These are phyloP conservation scores for Chaetothyriales sp. DNA, from an alignment of 2,329 filamentous ascomycete species.

Conservation along the genomic window DNA sequence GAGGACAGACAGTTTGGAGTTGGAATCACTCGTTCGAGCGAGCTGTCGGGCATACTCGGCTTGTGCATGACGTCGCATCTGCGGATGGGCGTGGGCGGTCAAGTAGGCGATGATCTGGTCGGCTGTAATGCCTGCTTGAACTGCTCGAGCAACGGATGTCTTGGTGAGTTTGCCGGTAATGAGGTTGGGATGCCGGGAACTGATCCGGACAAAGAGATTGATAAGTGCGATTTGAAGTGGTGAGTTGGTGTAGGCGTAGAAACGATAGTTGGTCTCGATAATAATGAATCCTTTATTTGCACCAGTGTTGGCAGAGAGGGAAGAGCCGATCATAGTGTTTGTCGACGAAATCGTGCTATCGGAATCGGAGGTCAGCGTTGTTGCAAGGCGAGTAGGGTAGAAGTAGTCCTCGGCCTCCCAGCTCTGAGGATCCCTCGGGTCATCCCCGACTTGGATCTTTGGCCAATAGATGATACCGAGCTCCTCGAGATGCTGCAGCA, in stretches of 20 bases:
- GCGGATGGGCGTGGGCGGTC: slow-evolving; percentile 80
- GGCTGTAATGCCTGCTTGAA: slow-evolving; percentile 79
- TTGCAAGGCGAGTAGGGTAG: slow-evolving; percentile 88
- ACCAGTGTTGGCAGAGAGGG: slow-evolving; percentile 18
- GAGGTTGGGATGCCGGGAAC: slow-evolving; percentile 86
- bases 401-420: slow-evolving; percentile 37
- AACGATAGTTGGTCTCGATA: slow-evolving; percentile 91
- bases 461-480: slow-evolving; percentile 75
- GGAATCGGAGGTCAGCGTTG: slow-evolving; percentile 72
- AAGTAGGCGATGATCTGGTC: slow-evolving; percentile 94
- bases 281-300: slow-evolving; percentile 61
- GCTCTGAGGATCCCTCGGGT: slow-evolving; percentile 21
- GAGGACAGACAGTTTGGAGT: slow-evolving; percentile 47
- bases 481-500: slow-evolving; percentile 80
- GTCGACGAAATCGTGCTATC: slow-evolving; percentile 56
- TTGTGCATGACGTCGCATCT: slow-evolving; percentile 59
- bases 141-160: slow-evolving; percentile 72
- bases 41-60: slow-evolving; percentile 16
- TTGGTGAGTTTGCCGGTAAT: slow-evolving; percentile 85
- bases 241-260: slow-evolving; percentile 93
- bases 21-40: slow-evolving; percentile 22
- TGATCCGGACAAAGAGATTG: slow-evolving; percentile 73
- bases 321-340: slow-evolving; percentile 52
- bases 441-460: slow-evolving; percentile 3
- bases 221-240: slow-evolving; percentile 91